Conservation (phyloP, 768 basidiomycete species). For the Auricularia auricula-judae region DNA sequence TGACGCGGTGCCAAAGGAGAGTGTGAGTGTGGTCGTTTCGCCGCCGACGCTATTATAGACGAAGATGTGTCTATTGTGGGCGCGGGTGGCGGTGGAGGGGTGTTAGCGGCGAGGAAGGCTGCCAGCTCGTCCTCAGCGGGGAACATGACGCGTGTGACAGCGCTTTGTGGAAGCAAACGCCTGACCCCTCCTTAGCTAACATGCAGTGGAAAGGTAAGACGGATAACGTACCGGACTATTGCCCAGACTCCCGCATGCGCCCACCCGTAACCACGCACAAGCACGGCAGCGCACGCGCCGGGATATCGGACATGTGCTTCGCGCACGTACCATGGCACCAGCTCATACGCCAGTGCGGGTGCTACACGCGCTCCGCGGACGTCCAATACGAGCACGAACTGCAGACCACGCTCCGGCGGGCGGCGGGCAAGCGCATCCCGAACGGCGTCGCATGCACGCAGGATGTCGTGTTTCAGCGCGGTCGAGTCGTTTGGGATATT, state of each 20-base stretch:
- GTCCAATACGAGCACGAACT: conserved; percentile 61
- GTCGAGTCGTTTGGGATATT: conserved; percentile 28
- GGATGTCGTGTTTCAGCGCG: conserved; percentile 18
- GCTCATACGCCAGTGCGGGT: conserved; percentile 28
- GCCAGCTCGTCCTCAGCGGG: conserved; percentile 41
- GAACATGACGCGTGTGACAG: conserved; percentile 57
- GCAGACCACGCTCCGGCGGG: conserved; percentile 54
- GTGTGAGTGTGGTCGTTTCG: conserved; percentile 10
- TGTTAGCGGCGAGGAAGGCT: conserved; percentile 52
- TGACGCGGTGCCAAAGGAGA: conserved; percentile 37
- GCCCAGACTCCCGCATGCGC: conserved; percentile 58
- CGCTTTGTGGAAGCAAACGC: conserved; percentile 47
- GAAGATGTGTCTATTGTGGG: background rate
- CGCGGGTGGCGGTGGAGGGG: conserved; percentile 41
- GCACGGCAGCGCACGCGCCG: conserved; percentile 69
- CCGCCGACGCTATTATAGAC: background rate
- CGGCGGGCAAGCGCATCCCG: conserved; percentile 41
- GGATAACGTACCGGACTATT: conserved; percentile 43
- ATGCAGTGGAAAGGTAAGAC: conserved; percentile 5
- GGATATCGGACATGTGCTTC: conserved; percentile 64
- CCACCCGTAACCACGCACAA: conserved; percentile 69
- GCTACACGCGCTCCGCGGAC: conserved; percentile 40
- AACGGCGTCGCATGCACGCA: conserved; percentile 39
- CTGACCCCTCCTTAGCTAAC: conserved; percentile 21
- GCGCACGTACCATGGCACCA: conserved; percentile 51